phyloP scores from a whole-genome alignment of 371 early-diverging fungal genomes.

The Mortierella sp. region DNA sequence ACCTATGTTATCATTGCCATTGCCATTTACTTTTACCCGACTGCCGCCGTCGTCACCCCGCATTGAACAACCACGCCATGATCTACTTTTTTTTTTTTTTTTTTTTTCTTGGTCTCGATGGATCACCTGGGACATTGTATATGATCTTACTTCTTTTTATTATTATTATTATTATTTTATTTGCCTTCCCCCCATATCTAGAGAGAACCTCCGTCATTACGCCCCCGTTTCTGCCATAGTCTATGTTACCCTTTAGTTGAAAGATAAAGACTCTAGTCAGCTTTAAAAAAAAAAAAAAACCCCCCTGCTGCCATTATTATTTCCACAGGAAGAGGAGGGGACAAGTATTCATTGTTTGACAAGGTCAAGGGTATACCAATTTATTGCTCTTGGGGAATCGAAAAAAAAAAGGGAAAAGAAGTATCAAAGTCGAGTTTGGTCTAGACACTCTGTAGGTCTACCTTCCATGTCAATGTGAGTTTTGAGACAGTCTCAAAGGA shows the following conservation, averaged over 20 bases:
- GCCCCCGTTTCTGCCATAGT: too few relatives aligned
- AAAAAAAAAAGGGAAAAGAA: neutral
- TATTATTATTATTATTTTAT: neutral
- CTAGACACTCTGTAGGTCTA: conserved; percentile 21
- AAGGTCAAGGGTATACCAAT: neutral
- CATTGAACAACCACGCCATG: neutral
- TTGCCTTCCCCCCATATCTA: neutral
- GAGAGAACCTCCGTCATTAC: too few relatives aligned
- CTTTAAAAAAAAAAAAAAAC: too few relatives aligned
- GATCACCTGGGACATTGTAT: neutral
- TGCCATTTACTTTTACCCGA: conserved; percentile 78
- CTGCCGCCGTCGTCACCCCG: neutral
- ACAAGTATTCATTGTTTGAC: neutral
- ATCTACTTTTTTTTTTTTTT: conserved; percentile 4
- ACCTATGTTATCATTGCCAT: conserved; percentile 81
- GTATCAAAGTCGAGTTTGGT: too few relatives aligned
- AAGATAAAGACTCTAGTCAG: too few relatives aligned
- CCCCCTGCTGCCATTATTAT: too few relatives aligned
- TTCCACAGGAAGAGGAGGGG: too few relatives aligned
- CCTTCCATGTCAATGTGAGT: conserved; percentile 48
- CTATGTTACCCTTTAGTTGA: too few relatives aligned
- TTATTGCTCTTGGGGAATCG: neutral
- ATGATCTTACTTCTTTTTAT: neutral
- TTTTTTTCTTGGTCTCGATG: neutral
- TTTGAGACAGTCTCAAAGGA: conserved; percentile 49